Evolutionary conservation across 805 yeast genomes (phyloP).

Genomic region (Candida insectalens): DNA sequence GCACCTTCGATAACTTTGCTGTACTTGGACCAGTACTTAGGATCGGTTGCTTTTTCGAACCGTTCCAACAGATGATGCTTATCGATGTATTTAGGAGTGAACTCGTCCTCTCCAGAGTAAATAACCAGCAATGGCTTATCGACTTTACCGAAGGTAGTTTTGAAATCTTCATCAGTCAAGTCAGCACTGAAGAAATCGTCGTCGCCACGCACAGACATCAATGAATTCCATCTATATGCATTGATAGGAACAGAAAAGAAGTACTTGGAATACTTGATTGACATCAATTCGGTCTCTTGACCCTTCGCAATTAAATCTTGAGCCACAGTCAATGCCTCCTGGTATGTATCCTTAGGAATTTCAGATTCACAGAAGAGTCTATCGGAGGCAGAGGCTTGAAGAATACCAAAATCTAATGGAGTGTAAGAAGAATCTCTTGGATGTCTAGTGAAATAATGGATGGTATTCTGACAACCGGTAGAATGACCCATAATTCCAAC

Average conservation of each 20-base stretch:
- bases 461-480: constrained; percentile 73
- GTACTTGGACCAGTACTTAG: constrained; percentile 38
- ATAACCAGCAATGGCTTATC: constrained; percentile 40
- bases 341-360: constrained; percentile 10
- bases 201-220: constrained; percentile 50
- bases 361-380: constrained; percentile 31
- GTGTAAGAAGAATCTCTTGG: constrained; percentile 5
- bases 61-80: constrained; percentile 33
- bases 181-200: constrained; percentile 69
- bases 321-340: constrained; percentile 21
- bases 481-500: constrained; percentile 75
- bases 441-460: constrained; percentile 44
- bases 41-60: constrained; percentile 38
- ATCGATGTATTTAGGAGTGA: constrained; percentile 43
- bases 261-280: constrained; percentile 34
- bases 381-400: constrained; percentile 76
- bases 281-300: constrained; percentile 38
- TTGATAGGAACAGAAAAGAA: constrained; percentile 50
- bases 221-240: constrained; percentile 66
- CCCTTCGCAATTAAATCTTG: constrained; percentile 32
- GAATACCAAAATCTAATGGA: constrained; percentile 43
- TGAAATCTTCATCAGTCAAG: constrained; percentile 32
- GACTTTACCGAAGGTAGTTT: constrained; percentile 46
- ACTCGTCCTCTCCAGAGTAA: constrained; percentile 57
- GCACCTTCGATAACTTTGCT: constrained; percentile 53